A percentile compares a stretch with the other conserved stretches of the same genome.
Evolutionary conservation across 2,329 filamentous ascomycete species (phyloP).

Genomic region (Salinomyces thailandicus): DNA sequence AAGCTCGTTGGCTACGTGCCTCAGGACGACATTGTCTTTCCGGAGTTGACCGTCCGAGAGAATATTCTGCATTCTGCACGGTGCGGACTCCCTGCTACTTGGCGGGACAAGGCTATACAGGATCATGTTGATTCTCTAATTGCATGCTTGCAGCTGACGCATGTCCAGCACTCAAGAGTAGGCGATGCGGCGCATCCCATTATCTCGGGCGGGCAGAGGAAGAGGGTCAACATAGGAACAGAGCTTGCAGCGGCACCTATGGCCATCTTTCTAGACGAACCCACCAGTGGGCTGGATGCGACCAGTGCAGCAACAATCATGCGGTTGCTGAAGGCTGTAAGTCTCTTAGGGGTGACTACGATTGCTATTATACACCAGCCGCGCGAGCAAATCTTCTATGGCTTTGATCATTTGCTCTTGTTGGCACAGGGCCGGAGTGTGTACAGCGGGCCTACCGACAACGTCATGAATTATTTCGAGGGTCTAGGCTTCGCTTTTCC

Average conservation of each 20-base stretch:
- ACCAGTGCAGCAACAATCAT: constrained; percentile 48
- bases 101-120: constrained; percentile 41
- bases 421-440: constrained; percentile 46
- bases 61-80: constrained; percentile 52
- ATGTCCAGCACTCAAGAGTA: constrained; percentile 43
- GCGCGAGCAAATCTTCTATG: constrained; percentile 47
- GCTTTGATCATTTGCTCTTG: constrained; percentile 47
- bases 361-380: constrained; percentile 53
- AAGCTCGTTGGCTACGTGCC: constrained; percentile 53
- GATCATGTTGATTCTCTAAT: constrained; percentile 48
- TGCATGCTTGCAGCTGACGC: constrained; percentile 42
- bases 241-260: constrained; percentile 48
- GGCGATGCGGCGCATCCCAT: constrained; percentile 43
- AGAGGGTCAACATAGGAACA: constrained; percentile 49
- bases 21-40: constrained; percentile 50
- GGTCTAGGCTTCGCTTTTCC: constrained; percentile 42
- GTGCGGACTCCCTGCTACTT: constrained; percentile 43
- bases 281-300: constrained; percentile 35
- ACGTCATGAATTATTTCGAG: constrained; percentile 42
- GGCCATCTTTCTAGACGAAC: constrained; percentile 30
- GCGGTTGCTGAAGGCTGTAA: constrained; percentile 43
- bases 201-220: constrained; percentile 48
- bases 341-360: constrained; percentile 46
- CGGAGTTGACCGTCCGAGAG: constrained; percentile 51
- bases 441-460: constrained; percentile 41